Base-by-base conservation (phyloP, 2,329 filamentous ascomycete species). In the Cryoendolithus antarcticus region DNA sequence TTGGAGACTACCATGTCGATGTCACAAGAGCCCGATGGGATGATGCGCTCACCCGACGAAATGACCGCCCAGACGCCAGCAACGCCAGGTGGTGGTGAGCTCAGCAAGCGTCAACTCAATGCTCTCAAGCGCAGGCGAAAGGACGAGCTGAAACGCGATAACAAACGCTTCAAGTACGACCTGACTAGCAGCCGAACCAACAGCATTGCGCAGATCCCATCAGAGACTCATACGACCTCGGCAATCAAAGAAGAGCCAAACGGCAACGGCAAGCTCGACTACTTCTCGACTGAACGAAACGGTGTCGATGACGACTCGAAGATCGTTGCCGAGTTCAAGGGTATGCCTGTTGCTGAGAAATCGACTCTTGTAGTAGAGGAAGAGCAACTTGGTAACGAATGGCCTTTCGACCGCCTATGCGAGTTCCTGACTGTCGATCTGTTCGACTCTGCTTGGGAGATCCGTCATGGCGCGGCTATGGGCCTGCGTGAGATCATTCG, bases 321-420 rank as follows among this genome's bases (percentile, higher is more conserved):
- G 57, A 77, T 98, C 10, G 82, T 96, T 19, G 85, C 86, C 33
- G 91, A 98, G 55, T 96, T 93, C 68, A 96, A 96, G 59, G 93
- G 91, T 3, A 74, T 80, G 2, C 65, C 78, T 3, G 67, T 85
- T 7, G 77, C 83, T 2, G 85, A 94, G 56, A 91, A 94, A 58
- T 86, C 89, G 0, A 76, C 91, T 41, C 73, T 96, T 41, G 79
- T 93, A 57, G 71, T 77, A 2, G 84, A 93, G 42, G 74, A 81
- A 9, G 76, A 81, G 48, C 72, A 83, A 42, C 75, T 89, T 51
- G 86, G 86, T 2, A 70, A 74, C 3, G 85, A 93, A 56, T 98
- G 91, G 91, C 91, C 91, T 0, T 95, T 85, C 53, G 88, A 95
- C 54, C 78, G 86, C 38, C 75, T 98, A 29, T 95, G 86, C 59